Evolutionary conservation across 2,329 filamentous ascomycete genomes (phyloP).

Genomic region (Bertia moriformis): DNA sequence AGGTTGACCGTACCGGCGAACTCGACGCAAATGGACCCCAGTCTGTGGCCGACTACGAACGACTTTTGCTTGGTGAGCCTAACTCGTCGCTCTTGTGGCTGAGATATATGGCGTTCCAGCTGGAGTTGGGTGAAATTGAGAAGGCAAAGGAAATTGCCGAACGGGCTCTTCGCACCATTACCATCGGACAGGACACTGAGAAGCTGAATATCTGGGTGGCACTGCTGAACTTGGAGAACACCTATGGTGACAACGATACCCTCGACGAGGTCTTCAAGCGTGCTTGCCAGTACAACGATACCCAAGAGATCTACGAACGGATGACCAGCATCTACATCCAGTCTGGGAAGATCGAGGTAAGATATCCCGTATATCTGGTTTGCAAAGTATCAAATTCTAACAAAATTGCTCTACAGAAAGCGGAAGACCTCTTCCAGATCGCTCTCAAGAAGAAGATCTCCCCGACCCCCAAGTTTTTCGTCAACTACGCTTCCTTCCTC

Average conservation of each 20-base stretch:
- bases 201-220: conserved; percentile 94
- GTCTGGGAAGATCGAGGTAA: conserved; percentile 69
- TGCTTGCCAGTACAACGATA: conserved; percentile 86
- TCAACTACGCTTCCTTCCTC: conserved; percentile 89
- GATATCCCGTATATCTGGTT: conserved; percentile 9
- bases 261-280: conserved; percentile 79
- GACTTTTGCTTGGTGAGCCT: conserved; percentile 77
- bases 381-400: conserved; percentile 9
- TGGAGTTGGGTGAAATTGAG: conserved; percentile 75
- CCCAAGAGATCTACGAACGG: conserved; percentile 75
- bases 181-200: conserved; percentile 77
- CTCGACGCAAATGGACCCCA: conserved; percentile 79
- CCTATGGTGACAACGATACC: conserved; percentile 70
- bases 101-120: conserved; percentile 96
- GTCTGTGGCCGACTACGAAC: conserved; percentile 82
- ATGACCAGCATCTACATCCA: conserved; percentile 91
- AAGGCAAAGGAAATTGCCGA: conserved; percentile 83
- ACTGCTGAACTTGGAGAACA: conserved; percentile 83
- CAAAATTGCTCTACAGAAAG: conserved; percentile 43
- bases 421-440: conserved; percentile 71
- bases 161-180: conserved; percentile 79
- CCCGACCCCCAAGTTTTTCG: conserved; percentile 64
- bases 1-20: conserved; percentile 81
- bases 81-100: conserved; percentile 93
- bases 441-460: conserved; percentile 84